Evolutionary conservation across 768 basidiomycete genomes (phyloP), one percentile per base, ranked within the genome.

Genomic region (Hemileccinum impolitum): DNA sequence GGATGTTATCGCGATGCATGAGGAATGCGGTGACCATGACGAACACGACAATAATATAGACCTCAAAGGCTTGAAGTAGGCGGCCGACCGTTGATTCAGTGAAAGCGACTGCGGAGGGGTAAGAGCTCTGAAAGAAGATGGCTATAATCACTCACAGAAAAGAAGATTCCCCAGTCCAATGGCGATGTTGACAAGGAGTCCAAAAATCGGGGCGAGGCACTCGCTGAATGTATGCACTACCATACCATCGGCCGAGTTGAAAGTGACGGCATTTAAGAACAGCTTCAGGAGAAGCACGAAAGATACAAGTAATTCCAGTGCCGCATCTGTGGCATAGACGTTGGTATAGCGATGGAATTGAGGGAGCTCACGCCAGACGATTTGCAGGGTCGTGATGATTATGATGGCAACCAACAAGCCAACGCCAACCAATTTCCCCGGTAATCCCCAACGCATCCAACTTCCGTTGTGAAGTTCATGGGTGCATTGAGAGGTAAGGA

Each of bases 41-140:
- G 59, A 76, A 79, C n/a, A 87, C 64, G 48, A 85, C 71, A 38
- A 84, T 65, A 37, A 82, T 72, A 59, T 82, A 90, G 19, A 82
- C 56, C 58, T 85, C 82, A 30, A 82, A 65, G 13, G 81, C 82
- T 55, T 81, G 77, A 43, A 81, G 63, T 56, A 89, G 79, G 39
- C 84, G 81, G n/a, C 87, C 88, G 1, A 85, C 67, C 10, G 74
- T 72, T 6, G 78, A 79, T 66, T 90, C 88, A 3, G 87, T 79
- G 59, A 89, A 87, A 45, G 72, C 67, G 62, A 84, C 86, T 88
- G 55, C 31, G 18, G 36, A 45, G 43, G 3, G 38, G 28, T 63
- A 37, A 64, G 52, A 36, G 37, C 21, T 32, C 18, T 47, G 39
- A 53, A 41, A 13, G 28, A 39, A 34, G 34, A 40, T 32, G 35